A percentile compares a stretch with the other conserved stretches of the same genome.
Evolutionary conservation across 352 stramenopile species (phyloP).

Genomic region (Elongisporangium anandrum): DNA sequence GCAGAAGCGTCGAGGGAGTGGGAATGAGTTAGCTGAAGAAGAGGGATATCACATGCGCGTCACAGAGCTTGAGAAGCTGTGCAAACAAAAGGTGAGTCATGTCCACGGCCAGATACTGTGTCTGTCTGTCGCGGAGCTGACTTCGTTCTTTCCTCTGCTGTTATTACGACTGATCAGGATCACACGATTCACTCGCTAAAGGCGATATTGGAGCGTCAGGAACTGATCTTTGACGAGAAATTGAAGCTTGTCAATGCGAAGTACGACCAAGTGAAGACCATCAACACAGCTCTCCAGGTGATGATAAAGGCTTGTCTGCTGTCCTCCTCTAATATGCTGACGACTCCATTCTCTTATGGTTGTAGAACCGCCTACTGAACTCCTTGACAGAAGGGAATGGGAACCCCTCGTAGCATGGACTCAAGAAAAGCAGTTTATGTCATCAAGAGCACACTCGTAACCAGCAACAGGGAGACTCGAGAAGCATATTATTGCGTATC

Average conservation of each 20-base stretch:
- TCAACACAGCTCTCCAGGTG: conserved; percentile 79
- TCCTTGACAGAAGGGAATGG: conserved; percentile 29
- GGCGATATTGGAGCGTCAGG: conserved; percentile 61
- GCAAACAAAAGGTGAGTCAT: conserved; percentile 63
- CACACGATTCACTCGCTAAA: conserved; percentile 62
- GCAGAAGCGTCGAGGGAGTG: conserved; percentile 10
- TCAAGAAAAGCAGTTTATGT: too few relatives aligned
- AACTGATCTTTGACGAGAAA: conserved; percentile 64
- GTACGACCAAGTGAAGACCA: conserved; percentile 76
- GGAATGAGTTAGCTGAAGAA: conserved; percentile 15
- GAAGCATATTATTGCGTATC: background rate
- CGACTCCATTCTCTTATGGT: too few relatives aligned
- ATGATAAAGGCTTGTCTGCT: too few relatives aligned
- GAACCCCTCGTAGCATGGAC: conserved; percentile 9
- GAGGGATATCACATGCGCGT: conserved; percentile 17
- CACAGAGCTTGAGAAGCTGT: conserved; percentile 63
- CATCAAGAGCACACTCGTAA: too few relatives aligned
- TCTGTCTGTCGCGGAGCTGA: background rate
- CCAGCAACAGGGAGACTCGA: too few relatives aligned
- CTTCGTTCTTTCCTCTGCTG: background rate
- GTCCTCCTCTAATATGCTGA: too few relatives aligned
- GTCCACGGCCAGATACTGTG: background rate
- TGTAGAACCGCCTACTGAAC: conserved; percentile 55
- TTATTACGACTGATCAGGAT: conserved; percentile 27
- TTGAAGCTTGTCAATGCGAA: conserved; percentile 61